Evolutionary conservation across 2,329 filamentous ascomycete species (phyloP), one percentile per base, ranked within the genome.

Genomic region (Clarireedia hainanense): DNA sequence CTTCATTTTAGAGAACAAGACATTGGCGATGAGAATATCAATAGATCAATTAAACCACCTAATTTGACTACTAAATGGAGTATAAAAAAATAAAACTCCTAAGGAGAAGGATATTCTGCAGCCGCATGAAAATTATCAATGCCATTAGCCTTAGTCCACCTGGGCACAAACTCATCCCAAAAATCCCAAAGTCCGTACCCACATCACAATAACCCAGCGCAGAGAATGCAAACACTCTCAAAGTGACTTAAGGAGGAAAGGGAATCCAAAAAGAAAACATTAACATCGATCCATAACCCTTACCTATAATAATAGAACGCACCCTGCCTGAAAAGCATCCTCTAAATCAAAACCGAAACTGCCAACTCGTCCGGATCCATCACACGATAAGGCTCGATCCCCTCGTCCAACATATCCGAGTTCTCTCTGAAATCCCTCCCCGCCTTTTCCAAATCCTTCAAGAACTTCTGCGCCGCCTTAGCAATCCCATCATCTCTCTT

Each of bases 391-490:
- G 46, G 39, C 15, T 17, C 47, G 12, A 50, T 50, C 9, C 52
- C 52, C 17, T 26, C 37, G 30, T 42, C 47, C 43, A 57, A 40
- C 26, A 42, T 47, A 12, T 53, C 27, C 0, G 30, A 34, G 55
- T 57, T 57, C 37, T 45, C 34, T 26, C 37, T 37, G 4, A 57
- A 57, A 4, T 39, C 26, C 6, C 27, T 37, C 4, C 27, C 50
- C 36, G 51, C 43, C 4, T 37, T n/a, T 2, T 54, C 20, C 2
- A 57, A 30, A 47, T 57, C 51, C 2, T 12, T 17, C 12, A 54
- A 17, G n/a, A 55, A 49, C 4, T 54, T 53, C 30, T 57, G 37
- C 5, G 55, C 55, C 12, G 50, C 50, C 15, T 15, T 36, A 15
- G 15, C 23, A 2, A 50, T 36, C 5, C 47, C 30, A 4, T 55